Base-by-base conservation (phyloP, 1,284 basidiomycete species). In the Ceratobasidium sp. region DNA sequence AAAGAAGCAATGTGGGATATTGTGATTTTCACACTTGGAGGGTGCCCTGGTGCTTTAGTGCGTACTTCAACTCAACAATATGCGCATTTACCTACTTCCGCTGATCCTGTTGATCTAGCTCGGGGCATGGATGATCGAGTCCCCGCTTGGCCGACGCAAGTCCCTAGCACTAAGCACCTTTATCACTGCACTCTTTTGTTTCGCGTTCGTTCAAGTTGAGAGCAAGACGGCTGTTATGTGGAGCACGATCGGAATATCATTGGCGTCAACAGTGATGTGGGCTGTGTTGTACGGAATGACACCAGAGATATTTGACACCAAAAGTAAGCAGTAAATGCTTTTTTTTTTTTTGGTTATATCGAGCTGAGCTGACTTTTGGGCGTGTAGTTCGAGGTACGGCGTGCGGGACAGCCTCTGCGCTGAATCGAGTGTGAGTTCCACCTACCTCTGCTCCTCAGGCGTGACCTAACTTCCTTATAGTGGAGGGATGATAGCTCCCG, bases 211-310 rank as follows among this genome's bases (percentile, higher is more conserved):
- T 17, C 79, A 87, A 44, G 91, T 93, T 1, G 83, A 88, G 56
- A 85, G 86, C 22, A 86, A 89, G 11, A 85, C 88, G 81, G 89
- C 90, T 0, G 89, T 96, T 15, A 88, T 93, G n/a, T 80, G 89
- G 53, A 94, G 90, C 78, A 92, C 93, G 0, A 90, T 96, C 63
- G 90, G 93, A 8, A 93, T 97, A 76, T 93, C 91, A 78, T 82
- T 96, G 67, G 91, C 90, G 75, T 91, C 92, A 0, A 96, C 96
- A 56, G 86, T 93, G 1, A 97, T 97, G 94, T 97, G 94, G 88
- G 93, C 94, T 11, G 92, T 97, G 8, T 80, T 97, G 69, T 97
- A 96, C 82, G 90, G 93, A 5, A 96, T 95, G 94, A 96, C 95
- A 0, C 95, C 94, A 1, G 94, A 96, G 82, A 94, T 96, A 15